These are phyloP conservation scores for Dactylella cylindrospora DNA, from an alignment of 2,329 filamentous ascomycete genomes.

Conservation along the genomic window DNA sequence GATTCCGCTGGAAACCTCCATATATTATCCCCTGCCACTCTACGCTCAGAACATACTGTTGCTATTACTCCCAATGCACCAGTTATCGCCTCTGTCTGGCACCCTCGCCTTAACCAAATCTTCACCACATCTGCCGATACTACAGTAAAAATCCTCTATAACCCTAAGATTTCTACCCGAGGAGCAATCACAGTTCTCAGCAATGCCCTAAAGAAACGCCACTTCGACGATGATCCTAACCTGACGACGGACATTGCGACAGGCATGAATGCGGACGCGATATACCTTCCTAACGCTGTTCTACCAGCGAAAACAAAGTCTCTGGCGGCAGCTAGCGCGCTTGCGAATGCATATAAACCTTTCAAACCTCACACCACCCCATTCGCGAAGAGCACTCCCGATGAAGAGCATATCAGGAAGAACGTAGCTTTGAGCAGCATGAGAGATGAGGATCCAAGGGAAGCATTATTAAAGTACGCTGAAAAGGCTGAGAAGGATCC, in stretches of 20 bases:
- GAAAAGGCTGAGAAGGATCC: constrained; percentile 90
- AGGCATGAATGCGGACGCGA: constrained; percentile 79
- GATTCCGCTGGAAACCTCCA: constrained; percentile 83
- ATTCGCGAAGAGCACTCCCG: constrained; percentile 85
- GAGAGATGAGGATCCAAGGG: constrained; percentile 93
- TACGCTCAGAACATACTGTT: constrained; percentile 80
- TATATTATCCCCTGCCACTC: constrained; percentile 88
- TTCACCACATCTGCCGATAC: constrained; percentile 89
- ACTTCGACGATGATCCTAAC: constrained; percentile 88
- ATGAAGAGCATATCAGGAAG: constrained; percentile 83
- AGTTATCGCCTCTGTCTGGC: constrained; percentile 84
- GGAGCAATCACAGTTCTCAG: constrained; percentile 90
- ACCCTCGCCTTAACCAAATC: constrained; percentile 93
- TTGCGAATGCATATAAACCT: constrained; percentile 55
- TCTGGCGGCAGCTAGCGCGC: constrained; percentile 14
- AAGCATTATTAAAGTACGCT: constrained; percentile 91
- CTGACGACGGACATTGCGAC: constrained; percentile 56
- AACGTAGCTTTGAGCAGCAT: constrained; percentile 88
- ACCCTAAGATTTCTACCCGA: constrained; percentile 74
- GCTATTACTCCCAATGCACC: constrained; percentile 83
- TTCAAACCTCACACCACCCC: constrained; percentile 81
- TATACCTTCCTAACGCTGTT: constrained; percentile 67
- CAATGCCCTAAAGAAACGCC: constrained; percentile 87
- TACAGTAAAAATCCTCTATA: constrained; percentile 87
- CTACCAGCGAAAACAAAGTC: constrained; percentile 31